Evolutionary conservation across 1,284 basidiomycete genomes (phyloP).

Genomic region (Pascua guehoae): DNA sequence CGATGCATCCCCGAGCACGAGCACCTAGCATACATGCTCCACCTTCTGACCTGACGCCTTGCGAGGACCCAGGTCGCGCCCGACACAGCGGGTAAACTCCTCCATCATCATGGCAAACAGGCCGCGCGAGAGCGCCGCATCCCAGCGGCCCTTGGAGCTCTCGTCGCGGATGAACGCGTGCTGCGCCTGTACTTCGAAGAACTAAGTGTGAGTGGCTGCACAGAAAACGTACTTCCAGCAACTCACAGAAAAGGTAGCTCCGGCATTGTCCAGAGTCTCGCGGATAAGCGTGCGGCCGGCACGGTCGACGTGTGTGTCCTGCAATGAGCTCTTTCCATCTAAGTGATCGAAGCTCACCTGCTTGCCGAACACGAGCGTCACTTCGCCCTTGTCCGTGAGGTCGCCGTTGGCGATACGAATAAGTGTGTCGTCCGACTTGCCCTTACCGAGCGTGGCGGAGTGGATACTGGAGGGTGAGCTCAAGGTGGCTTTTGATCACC

Average conservation of each 20-base stretch:
- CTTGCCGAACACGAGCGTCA: slow-evolving; percentile 91
- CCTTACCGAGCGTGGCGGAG: slow-evolving; percentile 76
- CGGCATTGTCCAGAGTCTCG: slow-evolving; percentile 70
- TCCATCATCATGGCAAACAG: slow-evolving; percentile 85
- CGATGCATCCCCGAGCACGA: too few relatives aligned
- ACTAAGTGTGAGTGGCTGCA: slow-evolving; percentile 53
- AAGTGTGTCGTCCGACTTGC: slow-evolving; percentile 71
- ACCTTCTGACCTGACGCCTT: slow-evolving; percentile 52
- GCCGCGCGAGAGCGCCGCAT: slow-evolving; percentile 77
- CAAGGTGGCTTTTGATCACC: not conserved
- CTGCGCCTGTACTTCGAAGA: slow-evolving; percentile 86
- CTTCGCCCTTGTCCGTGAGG: slow-evolving; percentile 69
- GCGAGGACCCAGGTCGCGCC: slow-evolving; percentile 70
- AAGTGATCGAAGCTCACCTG: slow-evolving; percentile 56
- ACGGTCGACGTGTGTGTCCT: slow-evolving; percentile 84
- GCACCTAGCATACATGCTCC: slow-evolving; percentile 70
- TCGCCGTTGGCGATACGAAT: slow-evolving; percentile 67
- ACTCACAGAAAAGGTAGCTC: slow-evolving; percentile 63
- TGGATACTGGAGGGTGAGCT: slow-evolving; percentile 56
- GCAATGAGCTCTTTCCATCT: slow-evolving; percentile 9
- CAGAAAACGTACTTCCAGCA: not conserved
- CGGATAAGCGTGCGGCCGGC: slow-evolving; percentile 77
- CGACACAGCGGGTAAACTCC: slow-evolving; percentile 82
- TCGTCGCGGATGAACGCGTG: slow-evolving; percentile 92
- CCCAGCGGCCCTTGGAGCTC: slow-evolving; percentile 85